A percentile compares a stretch with the other conserved stretches of the same genome.
Conservation (phyloP, 306 rosid genomes). For the Amphicarpaea edgeworthii region DNA sequence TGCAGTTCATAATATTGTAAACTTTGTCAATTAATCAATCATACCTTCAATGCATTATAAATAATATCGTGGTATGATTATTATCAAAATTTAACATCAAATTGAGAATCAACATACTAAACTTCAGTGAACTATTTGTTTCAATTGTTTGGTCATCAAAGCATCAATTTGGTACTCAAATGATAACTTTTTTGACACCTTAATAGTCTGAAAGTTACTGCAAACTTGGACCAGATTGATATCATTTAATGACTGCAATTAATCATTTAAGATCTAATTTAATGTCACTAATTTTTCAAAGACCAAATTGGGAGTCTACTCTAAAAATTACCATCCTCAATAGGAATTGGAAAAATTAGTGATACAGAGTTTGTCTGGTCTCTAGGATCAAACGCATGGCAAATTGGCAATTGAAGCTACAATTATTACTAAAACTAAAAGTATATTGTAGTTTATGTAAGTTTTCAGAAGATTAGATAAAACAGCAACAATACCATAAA, state of each 20-base stretch:
- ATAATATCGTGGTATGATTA: background rate
- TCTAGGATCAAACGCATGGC: slow-evolving; percentile 1
- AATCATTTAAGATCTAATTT: slow-evolving; percentile 10
- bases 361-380: background rate
- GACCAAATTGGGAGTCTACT: slow-evolving; percentile 15
- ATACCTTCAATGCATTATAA: slow-evolving; percentile 14
- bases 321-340: slow-evolving; percentile 1
- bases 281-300: background rate
- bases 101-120: background rate
- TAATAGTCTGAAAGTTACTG: slow-evolving; percentile 3
- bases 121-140: background rate
- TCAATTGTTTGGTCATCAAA: background rate
- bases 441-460: background rate
- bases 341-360: background rate
- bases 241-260: background rate
- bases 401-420: slow-evolving; percentile 16
- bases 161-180: background rate
- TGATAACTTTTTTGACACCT: slow-evolving; percentile 3
- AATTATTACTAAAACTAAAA: background rate
- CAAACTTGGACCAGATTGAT: slow-evolving; percentile 15
- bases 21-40: slow-evolving; percentile 10
- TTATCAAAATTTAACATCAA: slow-evolving; percentile 28
- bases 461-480: slow-evolving; percentile 12
- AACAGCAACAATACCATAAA: slow-evolving; percentile 73
- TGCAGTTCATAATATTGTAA: background rate